Base-by-base conservation (phyloP, 805 yeast species). In the Kodamaea jinghongensis region DNA sequence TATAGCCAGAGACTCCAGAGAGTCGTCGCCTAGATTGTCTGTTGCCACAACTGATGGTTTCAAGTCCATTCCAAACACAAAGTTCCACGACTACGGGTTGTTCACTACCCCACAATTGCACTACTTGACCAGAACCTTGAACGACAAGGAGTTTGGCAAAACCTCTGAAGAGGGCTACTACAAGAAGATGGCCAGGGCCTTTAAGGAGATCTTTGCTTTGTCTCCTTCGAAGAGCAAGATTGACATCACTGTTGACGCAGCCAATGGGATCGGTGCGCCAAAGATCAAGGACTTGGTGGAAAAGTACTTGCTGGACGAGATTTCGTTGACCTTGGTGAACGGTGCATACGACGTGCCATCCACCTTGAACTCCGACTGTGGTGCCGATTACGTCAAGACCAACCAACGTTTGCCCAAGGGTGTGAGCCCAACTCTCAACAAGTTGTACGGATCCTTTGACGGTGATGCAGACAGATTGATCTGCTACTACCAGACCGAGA, bases 401-500 rank as follows among this genome's bases (percentile, higher is more conserved):
- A 79, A 81, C 58, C 98, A 93, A 55, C 71, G 63, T 40, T 70
- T 84, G 32, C 99, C 99, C 6, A 60, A 67, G 3, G 82, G 80
- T 28, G 67, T 85, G 10, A 45, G 45, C 4, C 76, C 80, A 0
- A 52, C 47, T 2, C 64, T 76, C 4, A 61, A 66, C 31, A 61
- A 70, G 42, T 65, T 90, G 37, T 83, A 78, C 52, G 83, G 95
- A 5, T 86, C 96, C 1, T 89, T 88, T 56, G 99, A 93, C 58
- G 99, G 99, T 36, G 99, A 93, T 60, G 98, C 99, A 4, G 99
- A 93, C 60, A 74, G 99, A 53, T 82, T 93, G 36, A 86, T 93
- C 15, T 86, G 87, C 56, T 93, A 85, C 60, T 83, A 76, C 58
- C 61, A 67, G 32, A 31, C 47, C 3, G 44, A 45, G 0, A 55